Conservation (phyloP, 257 asterid genomes). For the Solanum tacnaense region DNA sequence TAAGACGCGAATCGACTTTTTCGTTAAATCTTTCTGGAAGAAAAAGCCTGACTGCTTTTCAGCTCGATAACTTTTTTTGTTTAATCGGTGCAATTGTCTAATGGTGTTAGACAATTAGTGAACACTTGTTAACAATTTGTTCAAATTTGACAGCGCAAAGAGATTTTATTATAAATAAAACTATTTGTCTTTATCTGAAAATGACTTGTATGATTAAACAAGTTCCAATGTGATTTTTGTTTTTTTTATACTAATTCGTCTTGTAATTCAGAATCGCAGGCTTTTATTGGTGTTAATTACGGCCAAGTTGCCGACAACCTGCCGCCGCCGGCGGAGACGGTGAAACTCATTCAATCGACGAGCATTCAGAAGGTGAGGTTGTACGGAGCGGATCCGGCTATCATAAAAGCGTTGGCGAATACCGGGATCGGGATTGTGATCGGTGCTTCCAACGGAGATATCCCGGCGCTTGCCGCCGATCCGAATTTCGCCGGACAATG, state of each 20-base stretch:
- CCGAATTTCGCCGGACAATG: conserved; percentile 83
- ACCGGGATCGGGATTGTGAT: conserved; percentile 80
- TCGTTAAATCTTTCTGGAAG: background rate
- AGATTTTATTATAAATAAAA: background rate
- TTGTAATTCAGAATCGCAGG: conserved; percentile 40
- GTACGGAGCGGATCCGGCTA: conserved; percentile 84
- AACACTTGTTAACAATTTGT: background rate
- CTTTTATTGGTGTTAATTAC: conserved; percentile 82
- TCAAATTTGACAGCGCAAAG: background rate
- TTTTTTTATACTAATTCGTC: background rate
- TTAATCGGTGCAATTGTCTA: background rate
- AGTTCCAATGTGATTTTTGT: background rate
- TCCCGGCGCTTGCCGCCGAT: conserved; percentile 80
- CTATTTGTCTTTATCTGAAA: background rate
- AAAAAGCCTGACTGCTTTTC: background rate
- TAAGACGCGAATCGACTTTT: background rate
- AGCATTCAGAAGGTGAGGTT: conserved; percentile 76
- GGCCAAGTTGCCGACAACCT: conserved; percentile 86
- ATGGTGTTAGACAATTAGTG: background rate
- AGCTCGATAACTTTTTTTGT: background rate
- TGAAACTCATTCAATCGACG: conserved; percentile 61
- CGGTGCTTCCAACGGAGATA: conserved; percentile 91
- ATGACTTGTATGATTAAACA: background rate
- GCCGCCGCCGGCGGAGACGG: conserved; percentile 87
- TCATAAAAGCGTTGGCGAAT: conserved; percentile 64